These are phyloP conservation scores for Spathaspora passalidarum DNA, from an alignment of 805 yeast genomes.

Conservation along the genomic window DNA sequence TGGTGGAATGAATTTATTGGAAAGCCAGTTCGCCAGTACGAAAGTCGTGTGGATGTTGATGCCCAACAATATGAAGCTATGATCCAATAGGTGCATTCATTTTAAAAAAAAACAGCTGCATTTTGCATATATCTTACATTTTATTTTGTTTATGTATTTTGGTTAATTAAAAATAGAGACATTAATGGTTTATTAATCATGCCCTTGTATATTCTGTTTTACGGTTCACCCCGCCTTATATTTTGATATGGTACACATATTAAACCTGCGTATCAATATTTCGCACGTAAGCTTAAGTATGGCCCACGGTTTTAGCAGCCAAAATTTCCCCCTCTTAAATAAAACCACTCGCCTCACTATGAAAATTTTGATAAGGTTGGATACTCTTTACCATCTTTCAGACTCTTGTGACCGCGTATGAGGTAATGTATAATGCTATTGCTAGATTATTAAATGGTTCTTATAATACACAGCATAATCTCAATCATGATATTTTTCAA, in stretches of 20 bases:
- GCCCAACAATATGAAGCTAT: conserved; percentile 5
- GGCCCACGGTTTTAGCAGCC: neutral
- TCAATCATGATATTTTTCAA: neutral
- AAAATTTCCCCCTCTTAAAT: neutral
- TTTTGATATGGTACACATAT: neutral
- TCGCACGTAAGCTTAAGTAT: neutral
- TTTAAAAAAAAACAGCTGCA: neutral
- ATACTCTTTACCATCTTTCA: neutral
- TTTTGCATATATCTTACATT: neutral
- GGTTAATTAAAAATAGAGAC: neutral
- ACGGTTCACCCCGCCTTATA: neutral
- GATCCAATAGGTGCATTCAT: no score
- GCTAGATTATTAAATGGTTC: neutral
- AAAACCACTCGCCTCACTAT: neutral
- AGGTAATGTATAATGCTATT: neutral
- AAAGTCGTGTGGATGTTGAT: conserved; percentile 10
- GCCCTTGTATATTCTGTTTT: no score
- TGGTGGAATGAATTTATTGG: conserved; percentile 81
- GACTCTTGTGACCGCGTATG: neutral
- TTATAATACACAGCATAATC: neutral
- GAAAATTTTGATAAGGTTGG: neutral
- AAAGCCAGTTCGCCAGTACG: conserved; percentile 22
- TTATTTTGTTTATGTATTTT: neutral
- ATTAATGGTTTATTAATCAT: neutral
- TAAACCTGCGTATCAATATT: neutral